Conservation (phyloP, 208 protist genomes). For the Leishmania amazonensis region DNA sequence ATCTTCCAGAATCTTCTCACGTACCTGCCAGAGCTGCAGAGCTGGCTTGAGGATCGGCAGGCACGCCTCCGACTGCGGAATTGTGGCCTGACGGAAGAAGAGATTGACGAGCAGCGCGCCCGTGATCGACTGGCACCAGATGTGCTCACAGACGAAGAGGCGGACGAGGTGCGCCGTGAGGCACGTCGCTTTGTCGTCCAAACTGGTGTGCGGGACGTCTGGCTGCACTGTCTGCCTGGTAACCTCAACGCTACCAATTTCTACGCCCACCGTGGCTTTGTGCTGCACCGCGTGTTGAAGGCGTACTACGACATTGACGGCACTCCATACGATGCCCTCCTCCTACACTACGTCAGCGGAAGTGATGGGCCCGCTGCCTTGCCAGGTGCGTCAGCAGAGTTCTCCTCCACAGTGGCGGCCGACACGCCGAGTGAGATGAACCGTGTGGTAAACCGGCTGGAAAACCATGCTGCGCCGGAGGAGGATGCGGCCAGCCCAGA, state of each 20-base stretch:
- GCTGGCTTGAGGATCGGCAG: slow-evolving; percentile 29
- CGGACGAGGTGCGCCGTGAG: slow-evolving; percentile 23
- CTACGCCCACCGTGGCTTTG: slow-evolving; percentile 66
- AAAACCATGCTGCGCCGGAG: background rate
- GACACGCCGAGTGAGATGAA: background rate
- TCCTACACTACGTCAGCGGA: slow-evolving; percentile 30
- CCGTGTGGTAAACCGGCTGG: background rate
- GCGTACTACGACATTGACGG: slow-evolving; percentile 64
- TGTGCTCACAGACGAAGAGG: slow-evolving; percentile 31
- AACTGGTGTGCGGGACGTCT: slow-evolving; percentile 64
- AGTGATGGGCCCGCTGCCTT: background rate
- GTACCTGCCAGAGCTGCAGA: slow-evolving; percentile 20
- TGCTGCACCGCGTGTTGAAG: slow-evolving; percentile 26
- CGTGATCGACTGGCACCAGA: slow-evolving; percentile 20
- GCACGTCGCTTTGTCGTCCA: slow-evolving; percentile 36
- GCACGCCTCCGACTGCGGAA: slow-evolving; percentile 22
- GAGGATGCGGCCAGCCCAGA: background rate
- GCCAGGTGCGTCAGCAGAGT: background rate
- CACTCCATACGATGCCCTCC: slow-evolving; percentile 23
- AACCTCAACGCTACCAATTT: slow-evolving; percentile 44
- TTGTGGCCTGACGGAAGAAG: slow-evolving; percentile 22
- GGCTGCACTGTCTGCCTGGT: slow-evolving; percentile 72
- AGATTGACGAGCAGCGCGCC: slow-evolving; percentile 23
- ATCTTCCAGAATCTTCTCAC: slow-evolving; percentile 11
- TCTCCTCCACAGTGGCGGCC: background rate